These are phyloP conservation scores for Sugiyamaella japonica DNA, from an alignment of 1,139 yeast species.

Conservation along the genomic window DNA sequence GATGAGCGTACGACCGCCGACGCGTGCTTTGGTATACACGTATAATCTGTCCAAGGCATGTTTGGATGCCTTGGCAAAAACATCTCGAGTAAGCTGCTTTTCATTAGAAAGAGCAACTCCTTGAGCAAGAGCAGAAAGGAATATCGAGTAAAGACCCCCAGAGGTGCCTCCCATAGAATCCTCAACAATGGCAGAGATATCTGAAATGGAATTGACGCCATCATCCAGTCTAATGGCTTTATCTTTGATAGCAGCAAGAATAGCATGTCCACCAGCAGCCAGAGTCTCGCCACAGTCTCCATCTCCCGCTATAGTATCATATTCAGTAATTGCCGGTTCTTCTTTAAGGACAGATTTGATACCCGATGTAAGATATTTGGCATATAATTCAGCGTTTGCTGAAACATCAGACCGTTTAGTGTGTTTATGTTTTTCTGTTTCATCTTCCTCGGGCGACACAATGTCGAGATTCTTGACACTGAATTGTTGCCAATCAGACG, in stretches of 20 bases:
- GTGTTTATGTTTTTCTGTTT: slow-evolving; percentile 19
- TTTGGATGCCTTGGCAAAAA: slow-evolving; percentile 48
- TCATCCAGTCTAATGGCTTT: slow-evolving; percentile 49
- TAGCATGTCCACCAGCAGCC: slow-evolving; percentile 76
- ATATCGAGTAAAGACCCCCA: slow-evolving; percentile 89
- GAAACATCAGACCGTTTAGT: slow-evolving; percentile 37
- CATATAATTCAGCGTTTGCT: slow-evolving; percentile 47
- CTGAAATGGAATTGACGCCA: slow-evolving; percentile 56
- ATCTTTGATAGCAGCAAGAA: slow-evolving; percentile 50
- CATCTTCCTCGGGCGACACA: slow-evolving; percentile 26
- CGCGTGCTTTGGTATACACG: slow-evolving; percentile 83
- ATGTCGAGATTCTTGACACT: slow-evolving; percentile 45
- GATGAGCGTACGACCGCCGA: slow-evolving; percentile 86
- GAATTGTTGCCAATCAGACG: slow-evolving; percentile 43
- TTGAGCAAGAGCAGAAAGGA: slow-evolving; percentile 63
- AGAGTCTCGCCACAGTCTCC: slow-evolving; percentile 97
- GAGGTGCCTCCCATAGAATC: slow-evolving; percentile 96
- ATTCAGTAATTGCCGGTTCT: slow-evolving; percentile 80
- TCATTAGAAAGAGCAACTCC: slow-evolving; percentile 44
- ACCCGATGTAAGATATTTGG: slow-evolving; percentile 49
- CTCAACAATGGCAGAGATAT: slow-evolving; percentile 76
- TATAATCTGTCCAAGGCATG: slow-evolving; percentile 61
- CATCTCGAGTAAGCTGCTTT: slow-evolving; percentile 41
- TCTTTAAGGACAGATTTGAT: slow-evolving; percentile 51
- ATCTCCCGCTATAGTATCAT: slow-evolving; percentile 90